These are phyloP conservation scores for Colletotrichum limetticola DNA, from an alignment of 2,329 filamentous ascomycete species.

Conservation along the genomic window DNA sequence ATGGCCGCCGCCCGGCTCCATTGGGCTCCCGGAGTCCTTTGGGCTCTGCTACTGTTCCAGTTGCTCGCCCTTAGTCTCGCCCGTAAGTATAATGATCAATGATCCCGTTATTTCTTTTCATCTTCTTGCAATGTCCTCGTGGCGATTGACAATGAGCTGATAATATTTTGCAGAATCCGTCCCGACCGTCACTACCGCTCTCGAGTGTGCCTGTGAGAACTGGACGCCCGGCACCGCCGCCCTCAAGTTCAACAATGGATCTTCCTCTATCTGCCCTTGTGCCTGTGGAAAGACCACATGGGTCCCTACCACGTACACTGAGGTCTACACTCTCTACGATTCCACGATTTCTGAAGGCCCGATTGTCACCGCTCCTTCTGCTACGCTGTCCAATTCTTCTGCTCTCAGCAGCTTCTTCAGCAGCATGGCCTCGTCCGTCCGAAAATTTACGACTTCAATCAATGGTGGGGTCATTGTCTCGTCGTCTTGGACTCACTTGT, in stretches of 20 bases:
- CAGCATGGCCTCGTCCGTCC: neutral
- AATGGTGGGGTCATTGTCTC: neutral
- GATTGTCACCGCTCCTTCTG: neutral
- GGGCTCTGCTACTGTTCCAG: neutral
- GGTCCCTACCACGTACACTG: neutral
- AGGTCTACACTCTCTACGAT: constrained; percentile 14
- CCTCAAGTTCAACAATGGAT: neutral
- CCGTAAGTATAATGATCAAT: neutral
- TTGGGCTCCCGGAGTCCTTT: neutral
- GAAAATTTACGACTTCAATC: neutral
- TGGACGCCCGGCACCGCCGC: neutral
- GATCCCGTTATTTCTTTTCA: rapidly evolving
- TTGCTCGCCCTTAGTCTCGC: neutral
- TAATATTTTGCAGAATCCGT: neutral
- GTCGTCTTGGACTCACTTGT: neutral
- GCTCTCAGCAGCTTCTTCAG: neutral
- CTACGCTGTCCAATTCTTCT: neutral
- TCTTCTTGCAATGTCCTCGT: rapidly evolving
- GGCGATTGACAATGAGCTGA: neutral
- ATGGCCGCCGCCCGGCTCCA: neutral
- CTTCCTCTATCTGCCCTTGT: neutral
- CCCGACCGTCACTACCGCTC: neutral
- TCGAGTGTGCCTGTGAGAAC: constrained; percentile 7
- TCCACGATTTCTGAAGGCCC: neutral
- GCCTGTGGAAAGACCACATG: neutral